phyloP scores from a whole-genome alignment of 1,284 basidiomycete species.

The Inonotus obliquus region DNA sequence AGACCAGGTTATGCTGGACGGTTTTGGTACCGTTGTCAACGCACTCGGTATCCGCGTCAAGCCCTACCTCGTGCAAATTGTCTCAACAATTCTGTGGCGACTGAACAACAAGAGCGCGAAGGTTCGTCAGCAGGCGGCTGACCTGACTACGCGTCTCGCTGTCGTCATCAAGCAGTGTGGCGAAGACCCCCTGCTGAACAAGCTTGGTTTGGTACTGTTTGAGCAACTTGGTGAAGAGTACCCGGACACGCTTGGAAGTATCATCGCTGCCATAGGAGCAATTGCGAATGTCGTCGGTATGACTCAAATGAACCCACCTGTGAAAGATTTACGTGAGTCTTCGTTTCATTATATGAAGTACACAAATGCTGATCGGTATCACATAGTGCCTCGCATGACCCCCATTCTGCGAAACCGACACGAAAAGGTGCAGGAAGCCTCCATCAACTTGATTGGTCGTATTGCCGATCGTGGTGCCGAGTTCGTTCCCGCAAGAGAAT shows the following conservation, averaged over 20 bases:
- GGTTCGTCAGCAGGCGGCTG: constrained; percentile 97
- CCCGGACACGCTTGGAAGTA: constrained; percentile 96
- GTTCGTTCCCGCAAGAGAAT: constrained; percentile 96
- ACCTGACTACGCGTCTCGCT: constrained; percentile 90
- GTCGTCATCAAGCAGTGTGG: constrained; percentile 99
- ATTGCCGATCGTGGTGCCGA: constrained; percentile 99
- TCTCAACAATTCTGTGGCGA: constrained; percentile 99
- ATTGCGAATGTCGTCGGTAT: constrained; percentile 99
- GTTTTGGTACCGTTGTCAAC: constrained; percentile 96
- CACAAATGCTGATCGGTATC: constrained; percentile 8
- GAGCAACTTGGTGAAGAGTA: constrained; percentile 99
- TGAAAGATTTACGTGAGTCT: constrained; percentile 91
- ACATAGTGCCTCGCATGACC: constrained; percentile 90
- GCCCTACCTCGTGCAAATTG: constrained; percentile 97
- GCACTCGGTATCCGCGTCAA: constrained; percentile 95
- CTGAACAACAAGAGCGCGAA: constrained; percentile 99
- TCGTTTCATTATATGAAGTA: background rate
- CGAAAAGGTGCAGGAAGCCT: constrained; percentile 99
- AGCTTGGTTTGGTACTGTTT: constrained; percentile 95
- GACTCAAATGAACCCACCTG: constrained; percentile 99
- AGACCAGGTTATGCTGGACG: constrained; percentile 98
- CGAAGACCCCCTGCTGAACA: constrained; percentile 93
- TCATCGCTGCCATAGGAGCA: constrained; percentile 96
- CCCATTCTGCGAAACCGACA: constrained; percentile 98
- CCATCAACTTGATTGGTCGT: constrained; percentile 98